phyloP scores from a whole-genome alignment of 495 filamentous ascomycete genomes.

The Parathielavia appendiculata region DNA sequence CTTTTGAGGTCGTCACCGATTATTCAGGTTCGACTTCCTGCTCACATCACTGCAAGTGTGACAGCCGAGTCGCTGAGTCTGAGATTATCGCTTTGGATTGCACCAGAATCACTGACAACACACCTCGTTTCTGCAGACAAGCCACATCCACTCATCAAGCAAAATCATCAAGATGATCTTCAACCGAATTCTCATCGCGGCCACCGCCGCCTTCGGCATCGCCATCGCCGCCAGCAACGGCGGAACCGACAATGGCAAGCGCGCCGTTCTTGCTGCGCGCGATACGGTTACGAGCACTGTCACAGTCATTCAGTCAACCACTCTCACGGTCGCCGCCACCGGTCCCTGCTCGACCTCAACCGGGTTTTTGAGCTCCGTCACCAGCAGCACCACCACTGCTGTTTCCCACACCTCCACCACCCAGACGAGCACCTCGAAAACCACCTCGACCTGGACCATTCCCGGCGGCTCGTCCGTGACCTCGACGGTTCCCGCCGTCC shows the following conservation, averaged over 20 bases:
- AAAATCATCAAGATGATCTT: conserved; percentile 4
- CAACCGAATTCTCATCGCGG: background rate
- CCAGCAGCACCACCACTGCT: background rate
- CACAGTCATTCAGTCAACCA: conserved; percentile 10
- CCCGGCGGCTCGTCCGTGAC: background rate
- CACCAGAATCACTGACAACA: background rate
- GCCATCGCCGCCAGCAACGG: background rate
- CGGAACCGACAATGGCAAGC: background rate
- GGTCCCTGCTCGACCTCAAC: background rate
- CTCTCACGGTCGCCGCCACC: background rate
- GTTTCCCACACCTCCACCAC: background rate
- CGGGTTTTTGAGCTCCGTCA: background rate
- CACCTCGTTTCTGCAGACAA: background rate
- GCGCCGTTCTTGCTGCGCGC: background rate
- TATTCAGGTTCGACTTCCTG: too few species aligned
- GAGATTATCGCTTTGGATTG: background rate
- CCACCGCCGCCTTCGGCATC: conserved; percentile 1
- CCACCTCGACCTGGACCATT: conserved; percentile 1
- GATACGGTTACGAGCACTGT: background rate
- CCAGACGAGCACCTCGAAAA: conserved; percentile 6
- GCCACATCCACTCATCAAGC: background rate
- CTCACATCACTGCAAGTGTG: too few species aligned
- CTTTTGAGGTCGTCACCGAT: background rate
- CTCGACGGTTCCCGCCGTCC: background rate
- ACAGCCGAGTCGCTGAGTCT: too few species aligned